These are phyloP conservation scores for Actinomortierella ambigua DNA, from an alignment of 371 early-diverging fungal genomes.

Conservation along the genomic window DNA sequence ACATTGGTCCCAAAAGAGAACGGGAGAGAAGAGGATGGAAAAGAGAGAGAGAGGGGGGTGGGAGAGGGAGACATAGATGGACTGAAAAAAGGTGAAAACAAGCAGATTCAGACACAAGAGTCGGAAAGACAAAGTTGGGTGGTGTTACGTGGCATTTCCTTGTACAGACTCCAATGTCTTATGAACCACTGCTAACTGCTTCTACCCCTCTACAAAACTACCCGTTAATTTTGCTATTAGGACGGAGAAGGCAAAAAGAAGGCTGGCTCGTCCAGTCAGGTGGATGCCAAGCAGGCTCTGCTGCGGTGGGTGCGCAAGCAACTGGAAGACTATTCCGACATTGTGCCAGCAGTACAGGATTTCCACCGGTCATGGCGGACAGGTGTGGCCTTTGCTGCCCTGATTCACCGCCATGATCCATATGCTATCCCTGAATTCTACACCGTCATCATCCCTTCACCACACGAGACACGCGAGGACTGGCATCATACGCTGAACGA, in stretches of 20 bases:
- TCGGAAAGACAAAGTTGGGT: no score
- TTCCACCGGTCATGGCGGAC: conserved; percentile 70
- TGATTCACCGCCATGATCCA: conserved; percentile 70
- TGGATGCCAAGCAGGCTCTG: conserved; percentile 56
- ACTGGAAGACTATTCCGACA: conserved; percentile 61
- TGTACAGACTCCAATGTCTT: no score
- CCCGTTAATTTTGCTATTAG: conserved; percentile 1
- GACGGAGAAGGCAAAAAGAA: conserved; percentile 39
- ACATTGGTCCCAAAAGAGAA: no score
- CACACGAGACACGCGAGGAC: conserved; percentile 38
- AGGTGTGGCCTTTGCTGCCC: conserved; percentile 66
- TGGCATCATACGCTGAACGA: conserved; percentile 46
- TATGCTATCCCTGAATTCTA: conserved; percentile 60
- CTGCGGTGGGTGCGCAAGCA: conserved; percentile 64
- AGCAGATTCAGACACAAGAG: no score
- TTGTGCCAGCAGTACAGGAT: conserved; percentile 62
- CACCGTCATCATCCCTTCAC: conserved; percentile 27
- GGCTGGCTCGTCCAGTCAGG: conserved; percentile 42
- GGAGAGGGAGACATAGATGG: no score
- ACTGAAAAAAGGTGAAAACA: no score
- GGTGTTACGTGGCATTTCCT: no score
- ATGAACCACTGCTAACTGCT: no score
- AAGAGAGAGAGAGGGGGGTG: no score
- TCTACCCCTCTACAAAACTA: no score
- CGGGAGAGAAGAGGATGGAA: no score